Evolutionary conservation across 768 basidiomycete genomes (phyloP).

Genomic region (Dacryopinax spathularia): DNA sequence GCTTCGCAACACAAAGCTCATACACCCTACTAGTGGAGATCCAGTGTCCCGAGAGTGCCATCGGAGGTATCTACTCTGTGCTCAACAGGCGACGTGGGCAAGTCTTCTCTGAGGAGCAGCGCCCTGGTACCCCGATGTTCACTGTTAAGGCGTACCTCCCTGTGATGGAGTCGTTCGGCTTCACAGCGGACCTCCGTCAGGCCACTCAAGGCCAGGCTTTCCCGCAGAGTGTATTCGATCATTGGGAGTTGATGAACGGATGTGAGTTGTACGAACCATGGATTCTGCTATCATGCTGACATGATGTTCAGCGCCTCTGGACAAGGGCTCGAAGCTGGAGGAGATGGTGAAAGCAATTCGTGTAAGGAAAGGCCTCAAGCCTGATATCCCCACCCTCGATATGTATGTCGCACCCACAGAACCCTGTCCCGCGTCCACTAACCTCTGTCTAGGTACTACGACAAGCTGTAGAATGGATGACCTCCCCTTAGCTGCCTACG

Average conservation of each 20-base stretch:
- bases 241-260: conserved; percentile 77
- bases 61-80: conserved; percentile 90
- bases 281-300: too few species aligned
- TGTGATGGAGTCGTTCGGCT: conserved; percentile 86
- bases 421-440: background rate
- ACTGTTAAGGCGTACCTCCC: conserved; percentile 95
- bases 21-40: conserved; percentile 58
- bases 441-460: conserved; percentile 49
- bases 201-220: conserved; percentile 94
- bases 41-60: conserved; percentile 92
- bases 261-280: conserved; percentile 48
- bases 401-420: conserved; percentile 17
- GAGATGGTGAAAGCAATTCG: conserved; percentile 70
- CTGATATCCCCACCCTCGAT: conserved; percentile 76
- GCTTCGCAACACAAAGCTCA: conserved; percentile 11
- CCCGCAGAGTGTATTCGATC: conserved; percentile 90
- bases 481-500: background rate
- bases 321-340: conserved; percentile 86
- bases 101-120: conserved; percentile 95
- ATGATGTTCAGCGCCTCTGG: conserved; percentile 62
- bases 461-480: conserved; percentile 48
- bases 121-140: conserved; percentile 97
- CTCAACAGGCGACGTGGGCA: conserved; percentile 96
- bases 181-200: conserved; percentile 89
- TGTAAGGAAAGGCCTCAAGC: conserved; percentile 91